Base-by-base conservation (phyloP, 1,284 basidiomycete genomes). In the Malassezia arunalokei region DNA sequence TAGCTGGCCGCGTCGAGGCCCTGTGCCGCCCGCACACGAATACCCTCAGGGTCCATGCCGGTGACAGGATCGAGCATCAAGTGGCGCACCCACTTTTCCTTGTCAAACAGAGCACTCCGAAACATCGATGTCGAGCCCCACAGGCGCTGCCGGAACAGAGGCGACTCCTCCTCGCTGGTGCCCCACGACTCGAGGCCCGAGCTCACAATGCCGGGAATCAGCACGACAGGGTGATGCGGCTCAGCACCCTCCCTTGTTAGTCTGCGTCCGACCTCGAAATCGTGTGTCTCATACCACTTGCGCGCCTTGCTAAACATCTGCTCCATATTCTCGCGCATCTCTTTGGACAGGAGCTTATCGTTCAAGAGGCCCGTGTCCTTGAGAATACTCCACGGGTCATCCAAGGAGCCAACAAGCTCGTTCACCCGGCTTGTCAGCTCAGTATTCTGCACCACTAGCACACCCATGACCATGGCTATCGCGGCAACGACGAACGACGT, bases 21-120 rank as follows among this genome's bases (percentile, higher is more conserved):
- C 73, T 96, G 87, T 0, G 87, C 89, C 8, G 91, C 87, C 32
- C 92, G 79, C 41, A 96, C 82, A 73, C 89, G 92, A 55, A 83
- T 82, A n/a, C 83, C 86, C 0, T 82, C 80, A 0, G 88, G 87
- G 69, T 99, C 92, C 5, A 98, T 78, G 0, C 92, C 94, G 0
- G 91, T 94, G 15, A 65, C 61, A 0, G 87, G 84, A 74, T 99
- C 92, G 8, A 99, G 80, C 76, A 86, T 83, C 75, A 98, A 82
- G 0, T 90, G 83, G 28, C 82, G 75, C 60, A 96, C 84, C 94
- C 94, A 99, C 56, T 78, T 79, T 42, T 85, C 84, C 59, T 83
- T 83, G 66, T 88, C 86, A 65, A 89, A 85, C 1, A 85, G 82
- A 29, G 87, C 85, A 60, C 86, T 86, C 1, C 86, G 82, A 47